These are phyloP conservation scores for Flammula alnicola DNA, from an alignment of 1,284 basidiomycete species.

Conservation along the genomic window DNA sequence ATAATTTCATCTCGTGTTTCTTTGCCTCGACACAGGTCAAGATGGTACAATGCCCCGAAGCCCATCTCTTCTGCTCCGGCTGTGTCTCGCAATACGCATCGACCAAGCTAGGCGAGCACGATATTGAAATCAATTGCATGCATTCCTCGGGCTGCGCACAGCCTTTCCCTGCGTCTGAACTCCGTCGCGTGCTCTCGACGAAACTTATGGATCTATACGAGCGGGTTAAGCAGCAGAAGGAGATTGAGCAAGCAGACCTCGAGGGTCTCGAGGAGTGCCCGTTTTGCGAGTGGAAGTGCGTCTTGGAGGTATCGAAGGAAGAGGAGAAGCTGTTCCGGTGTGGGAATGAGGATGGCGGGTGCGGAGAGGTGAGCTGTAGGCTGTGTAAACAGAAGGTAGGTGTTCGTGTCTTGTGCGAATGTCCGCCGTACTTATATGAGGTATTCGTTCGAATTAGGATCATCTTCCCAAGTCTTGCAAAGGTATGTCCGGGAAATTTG, in stretches of 20 bases:
- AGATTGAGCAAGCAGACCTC: slow-evolving; percentile 72
- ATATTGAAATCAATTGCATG: slow-evolving; percentile 74
- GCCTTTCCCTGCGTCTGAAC: slow-evolving; percentile 67
- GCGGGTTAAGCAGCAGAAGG: slow-evolving; percentile 75
- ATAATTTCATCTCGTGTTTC: too few relatives aligned
- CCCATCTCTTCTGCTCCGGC: slow-evolving; percentile 72
- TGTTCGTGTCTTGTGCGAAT: too few relatives aligned
- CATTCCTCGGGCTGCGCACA: slow-evolving; percentile 71
- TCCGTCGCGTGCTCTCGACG: slow-evolving; percentile 61
- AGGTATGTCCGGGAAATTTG: slow-evolving; percentile 46
- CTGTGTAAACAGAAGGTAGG: too few relatives aligned
- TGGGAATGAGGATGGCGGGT: slow-evolving; percentile 72
- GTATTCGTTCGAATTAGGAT: slow-evolving; percentile 68
- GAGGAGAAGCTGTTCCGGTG: slow-evolving; percentile 82
- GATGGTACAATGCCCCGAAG: slow-evolving; percentile 85
- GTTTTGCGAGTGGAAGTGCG: slow-evolving; percentile 82
- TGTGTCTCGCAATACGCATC: slow-evolving; percentile 61
- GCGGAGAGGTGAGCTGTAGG: slow-evolving; percentile 76
- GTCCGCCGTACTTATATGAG: too few relatives aligned
- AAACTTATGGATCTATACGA: slow-evolving; percentile 75
- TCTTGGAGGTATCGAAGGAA: slow-evolving; percentile 69
- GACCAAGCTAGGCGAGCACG: slow-evolving; percentile 53
- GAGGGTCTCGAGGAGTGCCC: slow-evolving; percentile 85
- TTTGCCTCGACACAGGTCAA: too few relatives aligned
- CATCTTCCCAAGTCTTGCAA: slow-evolving; percentile 58